phyloP scores from a whole-genome alignment of 495 filamentous ascomycete genomes.

The Haplographium delicatum region DNA sequence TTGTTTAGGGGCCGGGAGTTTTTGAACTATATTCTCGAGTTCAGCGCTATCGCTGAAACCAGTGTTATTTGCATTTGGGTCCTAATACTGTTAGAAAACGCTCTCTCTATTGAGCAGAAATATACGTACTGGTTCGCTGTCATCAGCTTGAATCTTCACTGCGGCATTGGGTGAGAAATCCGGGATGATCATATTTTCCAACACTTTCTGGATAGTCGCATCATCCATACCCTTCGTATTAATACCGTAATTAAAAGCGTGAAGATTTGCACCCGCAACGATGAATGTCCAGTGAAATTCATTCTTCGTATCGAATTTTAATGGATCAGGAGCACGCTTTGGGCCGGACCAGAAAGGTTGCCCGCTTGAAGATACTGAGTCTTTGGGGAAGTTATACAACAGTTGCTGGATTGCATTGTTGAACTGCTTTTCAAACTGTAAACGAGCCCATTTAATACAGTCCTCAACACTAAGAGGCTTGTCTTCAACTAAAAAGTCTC shows the following conservation, averaged over 20 bases:
- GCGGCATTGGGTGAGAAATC: slow-evolving; percentile 89
- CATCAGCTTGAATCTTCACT: slow-evolving; percentile 95
- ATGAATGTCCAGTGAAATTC: slow-evolving; percentile 82
- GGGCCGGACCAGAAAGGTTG: slow-evolving; percentile 98
- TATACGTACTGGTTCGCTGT: slow-evolving; percentile 71
- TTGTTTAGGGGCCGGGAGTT: slow-evolving; percentile 71
- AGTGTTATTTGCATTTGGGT: slow-evolving; percentile 62
- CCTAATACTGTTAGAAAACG: slow-evolving; percentile 35
- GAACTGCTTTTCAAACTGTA: slow-evolving; percentile 94
- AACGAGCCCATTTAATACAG: slow-evolving; percentile 89
- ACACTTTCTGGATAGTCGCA: slow-evolving; percentile 64
- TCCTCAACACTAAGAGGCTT: slow-evolving; percentile 93
- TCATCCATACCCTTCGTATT: slow-evolving; percentile 67
- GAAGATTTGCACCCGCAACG: slow-evolving; percentile 83
- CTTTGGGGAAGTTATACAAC: slow-evolving; percentile 96
- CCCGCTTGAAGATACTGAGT: slow-evolving; percentile 79
- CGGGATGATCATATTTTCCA: slow-evolving; percentile 92
- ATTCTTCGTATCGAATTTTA: slow-evolving; percentile 82
- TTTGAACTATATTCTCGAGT: slow-evolving; percentile 58
- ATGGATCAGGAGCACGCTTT: slow-evolving; percentile 89
- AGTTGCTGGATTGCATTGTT: slow-evolving; percentile 96
- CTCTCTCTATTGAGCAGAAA: not conserved
- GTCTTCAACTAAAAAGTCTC: slow-evolving; percentile 85
- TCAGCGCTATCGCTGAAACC: slow-evolving; percentile 66
- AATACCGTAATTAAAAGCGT: slow-evolving; percentile 97